Base-by-base conservation (phyloP, 805 yeast genomes). In the Saccharomycopsis vini region DNA sequence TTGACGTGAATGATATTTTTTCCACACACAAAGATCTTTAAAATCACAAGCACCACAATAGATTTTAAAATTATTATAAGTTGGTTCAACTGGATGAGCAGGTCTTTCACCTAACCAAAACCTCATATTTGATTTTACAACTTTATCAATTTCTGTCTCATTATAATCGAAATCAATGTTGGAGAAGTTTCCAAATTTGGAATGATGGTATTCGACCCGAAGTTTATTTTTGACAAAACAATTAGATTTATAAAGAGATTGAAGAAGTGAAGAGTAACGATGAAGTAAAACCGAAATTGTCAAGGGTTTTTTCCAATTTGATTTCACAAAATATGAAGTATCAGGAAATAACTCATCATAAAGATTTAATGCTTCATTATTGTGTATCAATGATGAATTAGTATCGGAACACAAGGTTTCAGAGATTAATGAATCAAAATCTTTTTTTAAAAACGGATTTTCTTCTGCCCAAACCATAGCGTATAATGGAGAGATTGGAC, bases 61-160 rank as follows among this genome's bases (percentile, higher is more conserved):
- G 3, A 60, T 50, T 19, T 56, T 43, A 50, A 61, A 50, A 57
- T 72, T 66, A 28, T 50, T 45, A 12, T 51, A 42, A 1, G 64
- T 66, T 13, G 58, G 62, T 6, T 56, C 53, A 3, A 73, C 65
- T 5, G 69, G 69, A 24, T 52, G 54, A 1, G 85, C 83, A 3
- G 56, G 57, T 37, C 82, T 60, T 26, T 59, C 52, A 0, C 88
- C 88, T 52, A 65, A 63, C 88, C 88, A 81, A 50, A 77, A 72
- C 20, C 55, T 54, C 41, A 72, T 51, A 2, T 77, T 64, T 9
- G 56, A 50, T 0, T 49, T 36, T 2, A 72, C 56, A 5, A 62
- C 56, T 2, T 50, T 29, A 1, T 60, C 48, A 2, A 75, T 53
- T 10, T 49, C 53, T 0, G 50, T 40, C 4, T 55, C 52, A 39